These are phyloP conservation scores for Aphanomyces stellatus DNA, from an alignment of 352 stramenopile genomes.

Conservation along the genomic window DNA sequence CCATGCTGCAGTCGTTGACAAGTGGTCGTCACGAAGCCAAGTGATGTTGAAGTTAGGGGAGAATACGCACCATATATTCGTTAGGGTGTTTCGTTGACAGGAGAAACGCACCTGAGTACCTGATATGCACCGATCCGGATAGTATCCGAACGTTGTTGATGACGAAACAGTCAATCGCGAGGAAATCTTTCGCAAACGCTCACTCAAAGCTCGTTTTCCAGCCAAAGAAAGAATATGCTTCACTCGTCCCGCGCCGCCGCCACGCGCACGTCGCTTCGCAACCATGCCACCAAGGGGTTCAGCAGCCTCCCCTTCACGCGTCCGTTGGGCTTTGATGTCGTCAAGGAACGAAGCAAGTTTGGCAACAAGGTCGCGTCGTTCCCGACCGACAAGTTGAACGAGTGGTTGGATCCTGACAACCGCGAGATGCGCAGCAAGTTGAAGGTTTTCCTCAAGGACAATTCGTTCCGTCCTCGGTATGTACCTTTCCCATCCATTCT, in stretches of 20 bases:
- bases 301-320: slow-evolving; percentile 10
- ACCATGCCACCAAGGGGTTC: neutral
- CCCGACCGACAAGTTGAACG: slow-evolving; percentile 5
- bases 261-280: neutral
- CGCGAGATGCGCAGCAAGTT: slow-evolving; percentile 9
- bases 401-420: slow-evolving; percentile 20
- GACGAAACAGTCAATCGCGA: no score
- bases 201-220: no score
- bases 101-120: no score
- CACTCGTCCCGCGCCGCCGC: neutral
- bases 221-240: neutral
- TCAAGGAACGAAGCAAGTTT: slow-evolving; percentile 17
- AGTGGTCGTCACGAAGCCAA: no score
- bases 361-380: slow-evolving; percentile 7
- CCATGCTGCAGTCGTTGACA: no score
- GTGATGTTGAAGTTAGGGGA: no score
- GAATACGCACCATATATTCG: no score
- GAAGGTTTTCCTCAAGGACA: slow-evolving; percentile 14
- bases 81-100: no score
- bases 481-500: neutral
- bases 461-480: slow-evolving; percentile 9
- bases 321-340: slow-evolving; percentile 20
- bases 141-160: no score
- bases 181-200: no score
- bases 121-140: no score